Conservation (phyloP, 805 yeast genomes). For the Henningerozyma blattae region DNA sequence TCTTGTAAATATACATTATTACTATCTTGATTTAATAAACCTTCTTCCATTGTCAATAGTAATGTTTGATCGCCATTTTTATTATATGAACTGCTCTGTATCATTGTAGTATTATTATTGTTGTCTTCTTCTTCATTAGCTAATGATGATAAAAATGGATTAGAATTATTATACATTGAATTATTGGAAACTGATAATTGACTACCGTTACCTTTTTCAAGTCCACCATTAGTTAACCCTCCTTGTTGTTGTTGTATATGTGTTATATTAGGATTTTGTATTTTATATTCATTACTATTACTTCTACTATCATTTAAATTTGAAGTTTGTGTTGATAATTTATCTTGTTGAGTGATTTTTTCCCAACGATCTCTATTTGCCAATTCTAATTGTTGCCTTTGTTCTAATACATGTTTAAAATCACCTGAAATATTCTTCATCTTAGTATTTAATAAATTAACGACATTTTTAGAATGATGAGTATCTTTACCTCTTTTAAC, state of each 20-base stretch:
- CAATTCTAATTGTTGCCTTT: conserved; percentile 74
- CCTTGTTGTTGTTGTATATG: not conserved
- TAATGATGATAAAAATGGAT: conserved; percentile 30
- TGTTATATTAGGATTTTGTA: not conserved
- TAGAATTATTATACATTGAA: conserved; percentile 23
- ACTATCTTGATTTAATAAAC: conserved; percentile 29
- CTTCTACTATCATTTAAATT: conserved; percentile 3
- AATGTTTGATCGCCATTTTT: conserved; percentile 70
- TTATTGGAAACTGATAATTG: conserved; percentile 1
- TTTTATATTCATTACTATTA: not conserved
- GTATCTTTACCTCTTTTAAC: conserved; percentile 16
- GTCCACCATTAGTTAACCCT: not conserved
- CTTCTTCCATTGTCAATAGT: conserved; percentile 73
- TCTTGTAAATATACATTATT: conserved; percentile 61
- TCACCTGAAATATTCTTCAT: conserved; percentile 88
- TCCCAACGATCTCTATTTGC: conserved; percentile 74
- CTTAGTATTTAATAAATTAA: conserved; percentile 75
- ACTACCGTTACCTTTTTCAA: too few relatives aligned
- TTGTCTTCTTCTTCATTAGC: conserved; percentile 12
- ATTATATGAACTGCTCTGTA: conserved; percentile 30
- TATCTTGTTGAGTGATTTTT: conserved; percentile 40
- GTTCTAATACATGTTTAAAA: conserved; percentile 79
- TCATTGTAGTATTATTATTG: conserved; percentile 27
- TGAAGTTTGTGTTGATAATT: conserved; percentile 1
- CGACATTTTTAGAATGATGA: conserved; percentile 77